Conservation (phyloP, 2,329 filamentous ascomycete species). For the Fusarium sp. region DNA sequence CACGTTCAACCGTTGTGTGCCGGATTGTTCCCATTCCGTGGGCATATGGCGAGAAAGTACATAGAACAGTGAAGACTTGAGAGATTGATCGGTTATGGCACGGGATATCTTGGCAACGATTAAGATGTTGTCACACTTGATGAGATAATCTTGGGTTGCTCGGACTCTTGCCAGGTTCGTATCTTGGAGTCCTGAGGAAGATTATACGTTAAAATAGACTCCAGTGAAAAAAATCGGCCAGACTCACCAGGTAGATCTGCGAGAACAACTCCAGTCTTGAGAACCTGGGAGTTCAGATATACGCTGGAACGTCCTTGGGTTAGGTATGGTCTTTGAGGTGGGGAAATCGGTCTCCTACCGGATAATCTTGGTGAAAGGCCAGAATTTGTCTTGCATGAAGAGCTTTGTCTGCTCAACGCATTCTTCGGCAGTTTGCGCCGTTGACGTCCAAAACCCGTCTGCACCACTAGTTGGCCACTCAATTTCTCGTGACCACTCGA, state of each 20-base stretch:
- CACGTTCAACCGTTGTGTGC: constrained; percentile 47
- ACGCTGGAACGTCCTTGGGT: constrained; percentile 35
- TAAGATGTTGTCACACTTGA: constrained; percentile 54
- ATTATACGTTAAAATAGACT: not conserved
- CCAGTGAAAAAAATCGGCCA: fast-evolving
- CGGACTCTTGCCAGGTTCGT: constrained; percentile 54
- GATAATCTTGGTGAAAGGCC: constrained; percentile 56
- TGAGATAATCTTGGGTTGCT: constrained; percentile 53
- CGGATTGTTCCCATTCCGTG: constrained; percentile 48
- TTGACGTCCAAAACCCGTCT: constrained; percentile 49
- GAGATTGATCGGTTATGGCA: constrained; percentile 51
- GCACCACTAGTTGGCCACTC: constrained; percentile 49
- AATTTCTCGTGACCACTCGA: constrained; percentile 50
- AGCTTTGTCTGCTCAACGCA: constrained; percentile 49
- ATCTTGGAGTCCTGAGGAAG: constrained; percentile 47
- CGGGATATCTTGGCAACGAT: constrained; percentile 53
- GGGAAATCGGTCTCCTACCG: no score
- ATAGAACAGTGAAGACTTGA: constrained; percentile 51
- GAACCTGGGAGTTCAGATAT: constrained; percentile 50
- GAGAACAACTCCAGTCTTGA: constrained; percentile 53
- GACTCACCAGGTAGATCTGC: constrained; percentile 54
- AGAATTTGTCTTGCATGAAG: constrained; percentile 53
- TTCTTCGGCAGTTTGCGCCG: constrained; percentile 50
- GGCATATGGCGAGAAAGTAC: constrained; percentile 50
- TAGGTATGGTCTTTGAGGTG: fast-evolving